Conservation (phyloP, 345 rosid genomes). For the Microcos paniculata region DNA sequence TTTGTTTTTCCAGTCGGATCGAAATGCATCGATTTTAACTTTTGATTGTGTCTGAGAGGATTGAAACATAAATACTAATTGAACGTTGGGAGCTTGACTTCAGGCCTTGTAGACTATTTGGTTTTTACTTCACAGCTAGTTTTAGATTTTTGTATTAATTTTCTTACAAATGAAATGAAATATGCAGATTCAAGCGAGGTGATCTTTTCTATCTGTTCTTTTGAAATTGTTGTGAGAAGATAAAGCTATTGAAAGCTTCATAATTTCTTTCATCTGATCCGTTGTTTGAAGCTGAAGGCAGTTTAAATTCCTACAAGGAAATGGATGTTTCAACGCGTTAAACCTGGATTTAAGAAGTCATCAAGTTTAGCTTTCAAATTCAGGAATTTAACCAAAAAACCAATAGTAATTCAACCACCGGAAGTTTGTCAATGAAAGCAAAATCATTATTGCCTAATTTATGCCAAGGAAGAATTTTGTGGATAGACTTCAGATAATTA, state of each 20-base stretch:
- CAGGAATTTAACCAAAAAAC: background rate
- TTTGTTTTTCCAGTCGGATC: background rate
- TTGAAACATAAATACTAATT: background rate
- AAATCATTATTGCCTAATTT: background rate
- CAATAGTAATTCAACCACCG: background rate
- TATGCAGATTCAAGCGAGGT: background rate
- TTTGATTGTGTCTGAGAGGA: background rate
- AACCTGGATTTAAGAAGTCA: background rate
- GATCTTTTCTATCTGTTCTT: background rate
- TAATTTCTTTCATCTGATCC: background rate
- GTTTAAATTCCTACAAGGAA: background rate
- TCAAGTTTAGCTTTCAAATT: background rate
- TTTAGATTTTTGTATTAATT: background rate
- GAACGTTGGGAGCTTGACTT: background rate
- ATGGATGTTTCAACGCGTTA: background rate
- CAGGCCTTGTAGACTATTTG: background rate
- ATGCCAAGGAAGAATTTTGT: background rate
- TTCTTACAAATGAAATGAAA: background rate
- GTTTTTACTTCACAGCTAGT: background rate
- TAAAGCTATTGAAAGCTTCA: background rate
- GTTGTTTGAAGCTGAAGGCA: background rate
- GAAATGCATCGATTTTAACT: background rate
- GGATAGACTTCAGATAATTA: background rate
- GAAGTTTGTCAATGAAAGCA: background rate
- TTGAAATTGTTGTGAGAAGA: background rate